Base-by-base conservation (phyloP, 2,329 filamentous ascomycete species). In the Fusarium sp. region DNA sequence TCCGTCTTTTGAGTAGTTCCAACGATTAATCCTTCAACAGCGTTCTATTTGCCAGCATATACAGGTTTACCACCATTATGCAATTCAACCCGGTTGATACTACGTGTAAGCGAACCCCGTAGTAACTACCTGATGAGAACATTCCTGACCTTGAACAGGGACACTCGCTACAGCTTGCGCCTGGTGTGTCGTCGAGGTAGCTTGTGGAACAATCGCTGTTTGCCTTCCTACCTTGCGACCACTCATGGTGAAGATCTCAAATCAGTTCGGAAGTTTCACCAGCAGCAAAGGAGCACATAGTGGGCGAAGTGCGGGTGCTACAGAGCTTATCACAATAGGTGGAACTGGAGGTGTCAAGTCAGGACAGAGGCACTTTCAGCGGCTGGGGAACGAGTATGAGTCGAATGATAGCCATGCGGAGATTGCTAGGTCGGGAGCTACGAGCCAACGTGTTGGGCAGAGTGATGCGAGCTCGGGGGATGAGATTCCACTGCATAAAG, bases 101-200 rank as follows among this genome's bases (percentile, higher is more conserved):
- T 2, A 73, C 71, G 17, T 73, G 71, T 73, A 56, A 40, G 62
- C 4, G 11, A 5, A 11, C 5, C 7, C 10, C 14, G 0, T 17
- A 3, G 20, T 11, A 10, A 12, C 12, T 1, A 9, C 2, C 4
- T 17, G 2, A 12, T 0, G 11, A 22, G 4, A n/a, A 2, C 2
- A 17, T 6, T 24, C 8, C 70, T 66, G 31, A 64, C 22, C 2
- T 16, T 8, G 1, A n/a, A 10, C 0, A 73, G 70, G 70, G 71
- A 73, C 71, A 12, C 71, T 73, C 3, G 71, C 71, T 2, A 71
- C 71, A 35, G 60, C 71, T 6, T 65, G 67, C 35, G 46, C 71
- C 5, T 73, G 71, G 71, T 73, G 71, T 63, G 71, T 73, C 10
- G 67, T 73, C 11, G 71, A 73, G 46, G 71, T 42, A 4, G 63